Conservation (phyloP, 495 filamentous ascomycete genomes). For the Tuber melanosporum region DNA sequence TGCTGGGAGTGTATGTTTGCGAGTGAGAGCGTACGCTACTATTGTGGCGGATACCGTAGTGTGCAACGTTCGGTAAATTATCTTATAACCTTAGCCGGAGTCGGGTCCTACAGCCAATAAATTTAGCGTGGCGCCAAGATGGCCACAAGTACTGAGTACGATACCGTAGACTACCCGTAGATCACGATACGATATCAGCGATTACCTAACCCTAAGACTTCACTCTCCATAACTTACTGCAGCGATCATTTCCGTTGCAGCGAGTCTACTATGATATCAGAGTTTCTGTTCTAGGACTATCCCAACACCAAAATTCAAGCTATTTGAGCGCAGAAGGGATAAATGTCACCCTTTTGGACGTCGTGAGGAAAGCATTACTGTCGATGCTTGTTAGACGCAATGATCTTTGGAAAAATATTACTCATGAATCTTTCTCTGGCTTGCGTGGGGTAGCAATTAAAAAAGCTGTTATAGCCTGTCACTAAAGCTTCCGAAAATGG, state of each 20-base stretch:
- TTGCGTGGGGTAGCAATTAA: no score
- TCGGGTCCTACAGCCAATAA: neutral
- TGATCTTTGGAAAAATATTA: neutral
- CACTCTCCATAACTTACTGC: neutral
- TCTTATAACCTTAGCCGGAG: neutral
- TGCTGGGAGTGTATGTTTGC: neutral
- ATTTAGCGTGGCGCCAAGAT: no score
- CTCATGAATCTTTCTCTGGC: neutral
- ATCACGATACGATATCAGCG: neutral
- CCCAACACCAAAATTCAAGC: neutral
- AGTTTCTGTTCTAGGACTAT: neutral
- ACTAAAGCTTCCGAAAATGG: no score
- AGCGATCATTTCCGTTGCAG: neutral
- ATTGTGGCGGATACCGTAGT: no score
- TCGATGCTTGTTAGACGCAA: neutral
- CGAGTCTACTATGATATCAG: neutral
- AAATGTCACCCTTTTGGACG: neutral
- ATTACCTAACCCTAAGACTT: neutral
- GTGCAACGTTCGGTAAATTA: neutral
- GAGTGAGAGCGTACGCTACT: neutral
- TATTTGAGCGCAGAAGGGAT: neutral
- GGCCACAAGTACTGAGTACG: neutral
- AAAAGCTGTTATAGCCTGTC: no score
- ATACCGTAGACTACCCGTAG: no score
- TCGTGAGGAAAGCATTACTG: neutral